phyloP scores from a whole-genome alignment of 305 asterid genomes.

The Lippia alba region DNA sequence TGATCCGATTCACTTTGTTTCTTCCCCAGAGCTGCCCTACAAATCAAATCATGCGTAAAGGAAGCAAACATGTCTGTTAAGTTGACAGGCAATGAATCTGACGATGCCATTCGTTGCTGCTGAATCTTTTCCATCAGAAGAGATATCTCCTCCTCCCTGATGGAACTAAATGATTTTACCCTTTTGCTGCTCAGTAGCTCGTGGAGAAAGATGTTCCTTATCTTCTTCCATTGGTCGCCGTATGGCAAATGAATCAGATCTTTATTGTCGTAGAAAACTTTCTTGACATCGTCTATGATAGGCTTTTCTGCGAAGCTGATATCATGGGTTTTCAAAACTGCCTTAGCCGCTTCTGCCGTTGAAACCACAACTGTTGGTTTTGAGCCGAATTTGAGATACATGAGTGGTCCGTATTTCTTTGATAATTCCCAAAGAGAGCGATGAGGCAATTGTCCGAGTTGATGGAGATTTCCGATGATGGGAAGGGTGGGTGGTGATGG shows the following conservation, averaged over 20 bases:
- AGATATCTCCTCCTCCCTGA: slow-evolving; percentile 37
- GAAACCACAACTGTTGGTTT: slow-evolving; percentile 29
- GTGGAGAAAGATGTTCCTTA: slow-evolving; percentile 25
- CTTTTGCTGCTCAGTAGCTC: slow-evolving; percentile 34
- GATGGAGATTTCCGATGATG: slow-evolving; percentile 51
- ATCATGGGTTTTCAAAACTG: slow-evolving; percentile 36
- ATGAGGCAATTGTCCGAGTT: slow-evolving; percentile 39
- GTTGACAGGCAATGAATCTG: slow-evolving; percentile 35
- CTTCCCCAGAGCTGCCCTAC: slow-evolving; percentile 55
- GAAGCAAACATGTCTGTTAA: slow-evolving; percentile 39
- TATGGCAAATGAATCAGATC: slow-evolving; percentile 28
- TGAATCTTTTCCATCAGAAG: slow-evolving; percentile 30
- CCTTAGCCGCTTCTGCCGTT: slow-evolving; percentile 34
- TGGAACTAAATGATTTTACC: slow-evolving; percentile 30
- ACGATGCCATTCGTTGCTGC: not conserved
- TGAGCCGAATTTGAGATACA: slow-evolving; percentile 34
- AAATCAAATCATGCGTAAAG: slow-evolving; percentile 38
- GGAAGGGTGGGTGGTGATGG: slow-evolving; percentile 45
- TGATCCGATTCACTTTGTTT: slow-evolving; percentile 40
- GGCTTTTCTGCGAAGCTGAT: slow-evolving; percentile 32
- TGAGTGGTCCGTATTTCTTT: slow-evolving; percentile 31
- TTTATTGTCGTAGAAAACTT: slow-evolving; percentile 26
- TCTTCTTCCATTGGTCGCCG: slow-evolving; percentile 34
- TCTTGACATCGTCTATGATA: not conserved
- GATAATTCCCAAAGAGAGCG: slow-evolving; percentile 34